Conservation (phyloP, 306 rosid genomes). For the Vigna nakashimae region DNA sequence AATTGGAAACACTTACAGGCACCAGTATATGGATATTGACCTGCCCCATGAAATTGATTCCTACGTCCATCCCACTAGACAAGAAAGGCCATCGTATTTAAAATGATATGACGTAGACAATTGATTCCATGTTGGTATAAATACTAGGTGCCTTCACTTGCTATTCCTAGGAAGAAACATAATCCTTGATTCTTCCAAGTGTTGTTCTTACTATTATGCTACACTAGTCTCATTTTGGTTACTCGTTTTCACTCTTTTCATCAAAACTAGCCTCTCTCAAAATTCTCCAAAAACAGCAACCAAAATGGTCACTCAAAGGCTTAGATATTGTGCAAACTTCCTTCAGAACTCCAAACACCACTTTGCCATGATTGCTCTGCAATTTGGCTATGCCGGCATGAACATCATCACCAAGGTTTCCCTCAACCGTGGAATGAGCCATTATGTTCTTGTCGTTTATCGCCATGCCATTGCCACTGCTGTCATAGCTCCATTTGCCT, state of each 20-base stretch:
- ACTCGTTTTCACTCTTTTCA: slow-evolving; percentile 19
- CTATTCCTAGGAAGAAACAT: slow-evolving; percentile 30
- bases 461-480: slow-evolving; percentile 90
- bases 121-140: slow-evolving; percentile 20
- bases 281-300: slow-evolving; percentile 5
- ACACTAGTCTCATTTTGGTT: neutral
- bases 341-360: slow-evolving; percentile 70
- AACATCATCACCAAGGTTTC: slow-evolving; percentile 81
- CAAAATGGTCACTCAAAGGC: slow-evolving; percentile 54
- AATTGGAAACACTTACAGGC: no score
- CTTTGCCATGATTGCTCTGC: slow-evolving; percentile 86
- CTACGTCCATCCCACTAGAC: neutral
- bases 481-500: slow-evolving; percentile 73
- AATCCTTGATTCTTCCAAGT: neutral
- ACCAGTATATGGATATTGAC: neutral
- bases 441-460: slow-evolving; percentile 89
- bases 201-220: neutral
- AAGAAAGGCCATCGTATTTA: neutral
- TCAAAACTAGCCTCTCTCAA: neutral
- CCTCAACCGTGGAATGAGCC: slow-evolving; percentile 90
- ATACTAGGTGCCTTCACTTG: neutral
- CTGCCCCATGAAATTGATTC: slow-evolving; percentile 27
- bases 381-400: slow-evolving; percentile 93
- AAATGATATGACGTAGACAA: slow-evolving; percentile 9
- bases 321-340: slow-evolving; percentile 48